Base-by-base conservation (phyloP, 1,284 basidiomycete genomes). In the Clitocybe nebularis region DNA sequence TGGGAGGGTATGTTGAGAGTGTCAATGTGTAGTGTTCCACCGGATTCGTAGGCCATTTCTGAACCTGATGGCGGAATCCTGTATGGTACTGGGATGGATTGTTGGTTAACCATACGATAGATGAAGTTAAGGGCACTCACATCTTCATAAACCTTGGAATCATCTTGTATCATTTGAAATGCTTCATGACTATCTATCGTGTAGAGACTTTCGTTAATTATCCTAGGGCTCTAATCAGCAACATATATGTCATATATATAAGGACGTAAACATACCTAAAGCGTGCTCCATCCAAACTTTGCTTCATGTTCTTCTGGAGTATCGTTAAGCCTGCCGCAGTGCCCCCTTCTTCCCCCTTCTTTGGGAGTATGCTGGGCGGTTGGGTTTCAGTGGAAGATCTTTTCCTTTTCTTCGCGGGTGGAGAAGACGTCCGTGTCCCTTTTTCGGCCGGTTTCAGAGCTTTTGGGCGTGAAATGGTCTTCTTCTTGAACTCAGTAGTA, bases 1-100 rank as follows among this genome's bases (percentile, higher is more conserved):
- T 75, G 13, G 69, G 44, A 4, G 89, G 78, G 49, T 82, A 82
- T 19, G 70, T 63, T 6, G 78, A 79, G 14, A 89, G 68, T 4
- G 59, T 49, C 2, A 72, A 68, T 39, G 86, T 77, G 59, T 93
- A 91, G 59, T 88, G 75, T 22, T 85, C 72, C 16, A 95, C 83
- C 1, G 93, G 93, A 55, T 95, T 94, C 1, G 79, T 80, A 0
- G 93, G 93, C 93, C 93, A 97, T 2, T 82, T 81, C 41, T 85
- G 77, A 3, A 94, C 91, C 66, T 95, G 91, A 44, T 81, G 77
- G 26, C 92, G 81, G 67, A 96, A 96, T 7, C 93, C 92, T 26
- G 69, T 68, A 63, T 97, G 93, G 59, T 97, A 97, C 93, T 95
- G 58, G 4, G 14, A 33, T 14, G 36, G 10, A 11, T 20, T 29